phyloP scores from a whole-genome alignment of 345 rosid genomes.

The Raphanus sativus region DNA sequence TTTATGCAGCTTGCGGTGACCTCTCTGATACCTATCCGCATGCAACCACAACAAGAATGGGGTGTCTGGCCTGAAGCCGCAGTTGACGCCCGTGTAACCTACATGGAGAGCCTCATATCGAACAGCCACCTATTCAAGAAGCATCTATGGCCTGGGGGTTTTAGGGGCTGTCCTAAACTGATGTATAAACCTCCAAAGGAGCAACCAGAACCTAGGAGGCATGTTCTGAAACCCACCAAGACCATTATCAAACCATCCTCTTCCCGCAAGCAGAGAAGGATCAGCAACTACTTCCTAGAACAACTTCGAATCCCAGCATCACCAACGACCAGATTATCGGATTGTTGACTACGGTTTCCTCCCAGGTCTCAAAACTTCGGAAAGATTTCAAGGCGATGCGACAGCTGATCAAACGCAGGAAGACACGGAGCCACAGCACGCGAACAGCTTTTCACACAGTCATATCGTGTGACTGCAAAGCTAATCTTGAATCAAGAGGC shows the following conservation, averaged over 20 bases:
- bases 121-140: background rate
- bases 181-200: background rate
- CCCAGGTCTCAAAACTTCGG: background rate
- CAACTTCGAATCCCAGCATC: background rate
- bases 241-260: background rate
- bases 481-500: too few relatives aligned
- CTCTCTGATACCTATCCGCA: too few relatives aligned
- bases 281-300: background rate
- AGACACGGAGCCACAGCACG: background rate
- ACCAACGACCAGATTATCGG: background rate
- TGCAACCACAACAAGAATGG: too few relatives aligned
- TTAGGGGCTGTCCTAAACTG: background rate
- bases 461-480: too few relatives aligned
- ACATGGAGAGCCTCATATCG: background rate
- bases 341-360: background rate
- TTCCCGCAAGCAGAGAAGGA: background rate
- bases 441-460: too few relatives aligned
- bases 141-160: background rate
- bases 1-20: too few relatives aligned
- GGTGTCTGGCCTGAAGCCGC: too few relatives aligned
- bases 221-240: background rate
- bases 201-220: background rate
- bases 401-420: background rate
- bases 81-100: background rate
- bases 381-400: background rate